Evolutionary conservation across 345 rosid genomes (phyloP).

Genomic region (Anastatica hierochuntica): DNA sequence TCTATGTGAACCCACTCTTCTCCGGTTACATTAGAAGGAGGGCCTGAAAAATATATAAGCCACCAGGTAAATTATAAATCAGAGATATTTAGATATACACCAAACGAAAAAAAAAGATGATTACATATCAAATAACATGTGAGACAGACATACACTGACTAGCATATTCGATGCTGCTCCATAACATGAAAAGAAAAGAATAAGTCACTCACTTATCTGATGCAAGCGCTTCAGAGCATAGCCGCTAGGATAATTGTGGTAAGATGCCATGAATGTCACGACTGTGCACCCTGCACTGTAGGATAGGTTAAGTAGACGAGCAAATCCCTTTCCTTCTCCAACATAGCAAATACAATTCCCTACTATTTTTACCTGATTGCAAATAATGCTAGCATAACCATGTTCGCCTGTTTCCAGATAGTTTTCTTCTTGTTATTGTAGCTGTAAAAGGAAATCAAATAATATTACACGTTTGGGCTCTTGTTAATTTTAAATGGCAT

Average conservation of each 20-base stretch:
- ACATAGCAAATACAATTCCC: conserved; percentile 1
- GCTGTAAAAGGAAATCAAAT: conserved; percentile 36
- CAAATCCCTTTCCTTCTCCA: conserved; percentile 3
- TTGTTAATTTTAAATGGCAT: conserved; percentile 1
- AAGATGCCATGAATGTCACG: conserved; percentile 73
- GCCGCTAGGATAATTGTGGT: conserved; percentile 85
- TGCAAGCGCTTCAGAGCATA: conserved; percentile 76
- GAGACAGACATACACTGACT: too few species aligned
- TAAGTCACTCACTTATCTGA: conserved; percentile 47
- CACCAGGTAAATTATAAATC: too few species aligned
- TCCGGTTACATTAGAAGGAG: conserved; percentile 31
- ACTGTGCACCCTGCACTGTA: conserved; percentile 84
- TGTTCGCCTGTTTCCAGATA: conserved; percentile 60
- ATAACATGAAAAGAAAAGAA: conserved; percentile 6
- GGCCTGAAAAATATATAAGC: conserved; percentile 33
- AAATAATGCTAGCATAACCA: conserved; percentile 51
- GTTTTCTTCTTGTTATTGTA: conserved; percentile 77
- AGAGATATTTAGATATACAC: too few species aligned
- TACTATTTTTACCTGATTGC: conserved; percentile 49
- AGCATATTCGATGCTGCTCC: background rate
- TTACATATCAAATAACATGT: too few species aligned
- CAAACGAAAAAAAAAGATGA: too few species aligned
- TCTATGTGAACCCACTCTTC: conserved; percentile 83
- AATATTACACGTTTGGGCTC: background rate
- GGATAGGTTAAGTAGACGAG: conserved; percentile 20